Evolutionary conservation across 164 flowering plant genomes (phyloP), one percentile per base, ranked within the genome.

Genomic region (Dillenia turbinata): DNA sequence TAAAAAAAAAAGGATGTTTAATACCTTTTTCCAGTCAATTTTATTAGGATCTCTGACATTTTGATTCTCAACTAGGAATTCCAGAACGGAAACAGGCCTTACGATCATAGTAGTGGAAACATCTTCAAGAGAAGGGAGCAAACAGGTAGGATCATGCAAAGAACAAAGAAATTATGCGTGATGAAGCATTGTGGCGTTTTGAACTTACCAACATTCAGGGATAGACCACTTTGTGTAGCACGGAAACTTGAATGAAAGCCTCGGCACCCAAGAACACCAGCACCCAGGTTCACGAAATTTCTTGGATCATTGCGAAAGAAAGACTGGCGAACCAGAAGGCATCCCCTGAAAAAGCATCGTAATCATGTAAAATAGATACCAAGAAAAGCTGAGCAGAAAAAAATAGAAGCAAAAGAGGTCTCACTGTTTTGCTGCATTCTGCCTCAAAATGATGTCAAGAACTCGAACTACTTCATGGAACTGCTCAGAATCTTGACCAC

Each of bases 81-180:
- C 93, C 9, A 84, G 77, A 11, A 94, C 87, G 3, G 93, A 92
- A 11, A 97, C 97, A 49, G 97, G 96, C 61, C 75, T 79, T 14
- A 95, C 65, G 1, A 88, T 86, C 99, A 88, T 95, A 0, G 97
- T 95, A 2, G 97, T 89, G 0, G 99, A 86, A 8, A 86, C 97
- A 81, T 95, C 99, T 91, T 73, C 24, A 62, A 12, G 14, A 15
- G 22, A 65, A 43, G 16, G 12, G 9, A 49, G 50, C n/a, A 46
- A 63, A 54, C 9, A 9, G 62, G 10, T 40, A 13, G 59, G 56
- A 33, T 40, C 15, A 16, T 2, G 61, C 9, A 16, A 9, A 45
- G 9, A 12, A 11, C 9, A 15, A 50, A 47, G 0, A 49, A 43
- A 22, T 17, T 14, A 24, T 3, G 14, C 12, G 12, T 50, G 52